These are phyloP conservation scores for Xylaria scruposa DNA, from an alignment of 495 filamentous ascomycete genomes.

Conservation along the genomic window DNA sequence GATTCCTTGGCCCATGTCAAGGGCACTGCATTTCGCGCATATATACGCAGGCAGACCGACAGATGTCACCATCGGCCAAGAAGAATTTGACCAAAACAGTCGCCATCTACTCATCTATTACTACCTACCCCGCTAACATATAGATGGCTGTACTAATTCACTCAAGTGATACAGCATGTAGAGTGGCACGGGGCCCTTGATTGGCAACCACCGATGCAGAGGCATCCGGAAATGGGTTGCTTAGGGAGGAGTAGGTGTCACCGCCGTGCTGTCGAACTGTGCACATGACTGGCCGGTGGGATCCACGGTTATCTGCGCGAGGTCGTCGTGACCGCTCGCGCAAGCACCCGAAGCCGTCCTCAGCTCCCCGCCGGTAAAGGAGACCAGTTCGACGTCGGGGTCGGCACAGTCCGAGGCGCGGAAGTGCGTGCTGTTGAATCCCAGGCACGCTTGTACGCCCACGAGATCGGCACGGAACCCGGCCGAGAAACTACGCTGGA, in stretches of 20 bases:
- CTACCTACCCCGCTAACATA: conserved; percentile 7
- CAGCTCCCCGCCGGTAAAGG: conserved; percentile 34
- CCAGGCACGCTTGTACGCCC: conserved; percentile 39
- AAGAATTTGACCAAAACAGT: not conserved
- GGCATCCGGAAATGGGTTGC: conserved; percentile 20
- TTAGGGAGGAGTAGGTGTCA: conserved; percentile 36
- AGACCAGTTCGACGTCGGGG: conserved; percentile 30
- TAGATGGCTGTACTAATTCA: not conserved
- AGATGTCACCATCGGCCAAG: not conserved
- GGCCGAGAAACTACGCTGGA: conserved; percentile 35
- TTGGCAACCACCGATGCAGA: conserved; percentile 12
- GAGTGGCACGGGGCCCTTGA: not conserved
- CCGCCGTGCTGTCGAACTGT: conserved; percentile 35
- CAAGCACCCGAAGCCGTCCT: conserved; percentile 35
- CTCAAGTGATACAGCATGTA: not conserved
- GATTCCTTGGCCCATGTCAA: not conserved
- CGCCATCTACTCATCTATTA: conserved; percentile 8
- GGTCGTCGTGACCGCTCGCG: conserved; percentile 40
- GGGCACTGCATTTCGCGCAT: not conserved
- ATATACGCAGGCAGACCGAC: not conserved
- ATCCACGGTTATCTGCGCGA: conserved; percentile 35
- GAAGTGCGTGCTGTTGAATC: conserved; percentile 39
- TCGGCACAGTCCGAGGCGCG: conserved; percentile 37
- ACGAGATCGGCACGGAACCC: conserved; percentile 42
- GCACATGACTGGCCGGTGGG: conserved; percentile 33